Conservation (phyloP, 2,329 filamentous ascomycete species). For the Fusarium protoensiforme region DNA sequence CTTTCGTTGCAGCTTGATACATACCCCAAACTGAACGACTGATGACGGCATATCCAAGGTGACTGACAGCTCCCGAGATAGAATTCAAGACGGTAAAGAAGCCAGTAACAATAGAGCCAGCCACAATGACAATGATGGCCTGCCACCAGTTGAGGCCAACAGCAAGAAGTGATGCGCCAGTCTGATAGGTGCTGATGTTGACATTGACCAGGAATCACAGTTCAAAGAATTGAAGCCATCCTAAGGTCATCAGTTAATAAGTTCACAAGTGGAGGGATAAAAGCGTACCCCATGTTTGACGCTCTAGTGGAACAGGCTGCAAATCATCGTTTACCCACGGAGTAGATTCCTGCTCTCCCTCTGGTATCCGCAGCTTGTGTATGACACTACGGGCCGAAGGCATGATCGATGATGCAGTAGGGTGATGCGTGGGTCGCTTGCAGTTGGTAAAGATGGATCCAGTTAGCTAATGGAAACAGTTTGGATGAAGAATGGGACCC, state of each 20-base stretch:
- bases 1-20: background rate
- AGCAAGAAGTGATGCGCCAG: slow-evolving; percentile 2
- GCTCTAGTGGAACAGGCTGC: background rate
- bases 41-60: slow-evolving; percentile 2
- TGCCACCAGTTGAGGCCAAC: background rate
- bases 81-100: background rate
- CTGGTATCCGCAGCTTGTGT: background rate
- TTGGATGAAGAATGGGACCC: background rate
- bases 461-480: background rate
- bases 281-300: background rate
- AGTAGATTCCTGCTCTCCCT: background rate
- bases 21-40: background rate
- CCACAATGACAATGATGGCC: background rate
- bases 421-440: background rate
- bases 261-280: background rate
- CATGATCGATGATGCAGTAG: background rate
- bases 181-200: background rate
- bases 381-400: background rate
- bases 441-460: background rate
- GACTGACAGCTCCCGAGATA: background rate
- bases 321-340: slow-evolving; percentile 6
- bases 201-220: background rate
- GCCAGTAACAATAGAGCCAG: background rate
- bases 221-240: background rate
- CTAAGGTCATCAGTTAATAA: background rate